Evolutionary conservation across 1,284 basidiomycete genomes (phyloP), one percentile per base, ranked within the genome.

Genomic region (Austroboletus rostrupii): DNA sequence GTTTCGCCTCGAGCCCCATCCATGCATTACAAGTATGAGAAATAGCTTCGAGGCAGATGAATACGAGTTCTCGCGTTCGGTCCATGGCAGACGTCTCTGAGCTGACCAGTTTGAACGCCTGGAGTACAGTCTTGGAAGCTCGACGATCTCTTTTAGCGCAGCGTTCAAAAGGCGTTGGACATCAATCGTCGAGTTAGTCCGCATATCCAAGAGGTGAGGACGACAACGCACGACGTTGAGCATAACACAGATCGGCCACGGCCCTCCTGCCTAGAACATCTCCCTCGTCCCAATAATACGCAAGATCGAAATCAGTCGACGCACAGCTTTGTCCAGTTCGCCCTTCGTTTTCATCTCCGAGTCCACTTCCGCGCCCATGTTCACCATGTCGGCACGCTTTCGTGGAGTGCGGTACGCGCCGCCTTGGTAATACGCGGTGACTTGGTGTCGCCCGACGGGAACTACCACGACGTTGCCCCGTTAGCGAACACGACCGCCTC

Each of bases 211-310:
- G 23, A 26, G 5, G 5, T n/a, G 11, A 7, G 23, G 23, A 7
- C 9, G 37, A 20, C 10, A 12, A 72, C 77, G 19, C 53, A 90
- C 88, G 28, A 90, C 55, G 56, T 91, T 90, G 49, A 91, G 62
- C 1, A 88, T 90, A 26, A 91, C 70, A 54, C 80, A 81, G 11
- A 92, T 72, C 3, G 90, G 90, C 82, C 89, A 87, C 12, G 61
- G 54, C 5, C 47, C 79, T 69, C 3, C 78, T 80, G 43, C 70
- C 73, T 37, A 92, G 63, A 6, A 72, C 67, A 49, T 83, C 83
- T 0, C 90, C 90, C 23, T 90, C 88, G 56, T 90, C 89, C 87
- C 87, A 90, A 55, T 84, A 88, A 67, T 92, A 88, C 14, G 80
- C 76, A 20, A 92, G 72, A 67, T 92, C 90, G 60, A 92, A 91